Evolutionary conservation across 1,284 basidiomycete species (phyloP).

Genomic region (Boletus sp.): DNA sequence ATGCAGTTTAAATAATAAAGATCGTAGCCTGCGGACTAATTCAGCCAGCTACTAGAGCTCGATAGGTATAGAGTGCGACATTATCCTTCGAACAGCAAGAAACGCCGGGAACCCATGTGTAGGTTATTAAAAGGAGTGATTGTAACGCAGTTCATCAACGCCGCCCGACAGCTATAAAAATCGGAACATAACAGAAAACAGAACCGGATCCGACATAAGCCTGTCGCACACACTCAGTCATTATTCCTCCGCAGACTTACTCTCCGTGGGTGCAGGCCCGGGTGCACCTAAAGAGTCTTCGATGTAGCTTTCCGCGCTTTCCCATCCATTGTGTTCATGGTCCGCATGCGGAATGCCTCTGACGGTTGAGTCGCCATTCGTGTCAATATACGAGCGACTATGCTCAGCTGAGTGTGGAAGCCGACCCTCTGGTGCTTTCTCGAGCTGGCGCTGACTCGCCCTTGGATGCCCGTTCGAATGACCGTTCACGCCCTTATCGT

Average conservation of each 20-base stretch:
- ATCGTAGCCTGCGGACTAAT: too few relatives aligned
- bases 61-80: too few relatives aligned
- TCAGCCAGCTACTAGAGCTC: too few relatives aligned
- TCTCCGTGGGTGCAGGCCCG: slow-evolving; percentile 40
- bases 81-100: neutral
- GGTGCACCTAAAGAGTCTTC: slow-evolving; percentile 23
- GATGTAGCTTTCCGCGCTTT: slow-evolving; percentile 2
- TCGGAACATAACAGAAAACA: neutral
- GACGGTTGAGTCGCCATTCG: slow-evolving; percentile 21
- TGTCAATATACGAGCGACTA: slow-evolving; percentile 12
- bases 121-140: neutral
- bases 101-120: neutral
- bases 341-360: slow-evolving; percentile 14
- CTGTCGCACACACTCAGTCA: slow-evolving; percentile 1
- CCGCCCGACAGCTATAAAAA: neutral
- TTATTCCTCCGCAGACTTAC: slow-evolving; percentile 37
- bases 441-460: slow-evolving; percentile 58
- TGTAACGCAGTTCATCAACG: neutral
- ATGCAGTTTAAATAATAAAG: neutral
- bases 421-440: slow-evolving; percentile 65
- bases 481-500: slow-evolving; percentile 10
- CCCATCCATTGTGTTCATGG: slow-evolving; percentile 13
- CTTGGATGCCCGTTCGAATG: slow-evolving; percentile 38
- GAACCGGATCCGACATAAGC: neutral
- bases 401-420: slow-evolving; percentile 34